These are phyloP conservation scores for Plantago rigida DNA, from an alignment of 305 asterid genomes.

Conservation along the genomic window DNA sequence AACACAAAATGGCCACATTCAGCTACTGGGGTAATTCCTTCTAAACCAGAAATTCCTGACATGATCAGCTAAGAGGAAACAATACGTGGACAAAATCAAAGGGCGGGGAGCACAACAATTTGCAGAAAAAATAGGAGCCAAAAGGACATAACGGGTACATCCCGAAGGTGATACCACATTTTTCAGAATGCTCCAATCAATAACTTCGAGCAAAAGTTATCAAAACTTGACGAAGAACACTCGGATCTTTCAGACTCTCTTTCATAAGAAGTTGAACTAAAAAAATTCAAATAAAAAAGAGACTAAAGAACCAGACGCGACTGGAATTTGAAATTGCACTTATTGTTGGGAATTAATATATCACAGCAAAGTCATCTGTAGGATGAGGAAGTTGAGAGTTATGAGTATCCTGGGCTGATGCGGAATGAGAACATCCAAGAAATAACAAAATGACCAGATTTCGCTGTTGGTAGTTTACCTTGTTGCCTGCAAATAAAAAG, in stretches of 20 bases:
- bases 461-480: constrained; percentile 51
- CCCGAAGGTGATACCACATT: too few species aligned
- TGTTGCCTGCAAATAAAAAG: constrained; percentile 59
- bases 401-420: constrained; percentile 12
- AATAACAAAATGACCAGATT: constrained; percentile 27
- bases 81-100: background rate
- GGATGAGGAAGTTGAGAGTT: constrained; percentile 13
- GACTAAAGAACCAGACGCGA: constrained; percentile 17
- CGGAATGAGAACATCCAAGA: constrained; percentile 28
- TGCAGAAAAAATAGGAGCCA: background rate
- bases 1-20: background rate
- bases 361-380: constrained; percentile 9
- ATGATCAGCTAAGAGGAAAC: too few species aligned
- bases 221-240: background rate
- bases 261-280: background rate
- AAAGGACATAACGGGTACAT: too few species aligned
- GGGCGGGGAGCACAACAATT: background rate
- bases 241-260: background rate
- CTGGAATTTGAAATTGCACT: constrained; percentile 3
- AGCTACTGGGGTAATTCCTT: background rate
- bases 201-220: background rate
- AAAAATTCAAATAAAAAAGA: background rate
- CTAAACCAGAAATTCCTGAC: too few species aligned
- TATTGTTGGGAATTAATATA: constrained; percentile 3
- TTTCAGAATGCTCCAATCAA: background rate